Evolutionary conservation across 176 grass and related monocot species (phyloP).

Genomic region (Canna indica): DNA sequence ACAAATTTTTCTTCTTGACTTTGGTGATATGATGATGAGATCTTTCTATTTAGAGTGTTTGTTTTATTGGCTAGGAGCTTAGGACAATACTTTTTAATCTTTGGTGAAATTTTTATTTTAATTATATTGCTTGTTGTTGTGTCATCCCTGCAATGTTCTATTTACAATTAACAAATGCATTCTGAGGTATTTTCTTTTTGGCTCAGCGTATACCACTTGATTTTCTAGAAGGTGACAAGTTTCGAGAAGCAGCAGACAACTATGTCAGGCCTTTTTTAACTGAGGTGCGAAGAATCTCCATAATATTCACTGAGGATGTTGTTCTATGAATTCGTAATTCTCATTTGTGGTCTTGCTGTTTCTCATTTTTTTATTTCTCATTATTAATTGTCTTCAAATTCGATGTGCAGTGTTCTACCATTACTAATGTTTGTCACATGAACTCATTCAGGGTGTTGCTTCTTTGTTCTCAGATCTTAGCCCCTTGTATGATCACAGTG

Average conservation of each 20-base stretch:
- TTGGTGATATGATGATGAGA: no score
- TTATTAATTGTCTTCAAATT: neutral
- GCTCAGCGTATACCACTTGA: conserved; percentile 97
- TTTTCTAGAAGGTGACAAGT: conserved; percentile 79
- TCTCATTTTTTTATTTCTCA: neutral
- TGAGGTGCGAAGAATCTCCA: conserved; percentile 43
- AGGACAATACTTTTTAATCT: neutral
- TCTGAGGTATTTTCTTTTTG: neutral
- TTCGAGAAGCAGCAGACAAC: conserved; percentile 72
- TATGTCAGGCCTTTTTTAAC: conserved; percentile 90
- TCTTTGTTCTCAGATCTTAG: conserved; percentile 93
- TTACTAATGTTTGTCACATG: conserved; percentile 1
- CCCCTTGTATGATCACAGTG: conserved; percentile 73
- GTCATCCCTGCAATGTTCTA: no score
- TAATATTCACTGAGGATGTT: neutral
- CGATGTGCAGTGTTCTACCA: neutral
- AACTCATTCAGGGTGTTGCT: conserved; percentile 64
- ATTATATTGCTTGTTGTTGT: no score
- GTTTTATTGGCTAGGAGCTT: no score
- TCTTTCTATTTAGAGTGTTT: neutral
- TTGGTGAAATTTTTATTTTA: no score
- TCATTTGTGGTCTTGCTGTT: neutral
- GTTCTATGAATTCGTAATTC: neutral
- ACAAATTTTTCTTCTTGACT: neutral
- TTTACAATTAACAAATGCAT: neutral